Base-by-base conservation (phyloP, 306 rosid genomes). In the Phaseolus lunatus region DNA sequence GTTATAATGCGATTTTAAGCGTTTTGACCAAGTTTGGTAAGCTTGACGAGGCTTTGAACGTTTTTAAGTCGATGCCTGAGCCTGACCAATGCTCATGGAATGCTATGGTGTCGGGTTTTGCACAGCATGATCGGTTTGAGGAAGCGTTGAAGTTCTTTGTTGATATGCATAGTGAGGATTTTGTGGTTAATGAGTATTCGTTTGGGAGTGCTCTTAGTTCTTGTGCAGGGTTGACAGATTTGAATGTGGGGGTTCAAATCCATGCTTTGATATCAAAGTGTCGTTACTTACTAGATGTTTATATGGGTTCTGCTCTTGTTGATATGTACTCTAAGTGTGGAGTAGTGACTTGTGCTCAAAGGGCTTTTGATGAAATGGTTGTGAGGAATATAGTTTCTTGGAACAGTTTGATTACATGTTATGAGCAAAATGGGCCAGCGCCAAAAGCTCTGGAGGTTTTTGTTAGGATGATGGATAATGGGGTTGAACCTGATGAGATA, bases 381-480 rank as follows among this genome's bases (percentile, higher is more conserved):
- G 80, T 78, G 50, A 83, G 89, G 76, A 87, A 85, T 59, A 83
- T 18, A 52, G 91, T 87, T 75, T 83, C 91, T 50, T 87, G 91
- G 91, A 87, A 87, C 73, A 87, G 91, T 73, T 83, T 87, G 89
- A 87, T 87, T 22, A 87, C 91, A 3, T 87, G 91, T 76, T 85
- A 85, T 50, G 91, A 87, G 86, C 91, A 87, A 78, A 87, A 87
- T 72, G 91, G 91, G 62, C 89, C 89, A 5, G 87, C 84, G 0
- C 82, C 19, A 19, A 83, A 78, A 61, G 89, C 91, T 66, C 54
- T 87, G 26, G 76, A 87, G 71, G 83, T 83, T 77, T 87, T 87
- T 82, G 73, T 83, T 26, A 78, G 80, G 77, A 85, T 87, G 91
- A 85, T 85, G 91, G 47, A 54, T 68, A 65, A 39, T 31, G 86